Evolutionary conservation across 1,284 basidiomycete genomes (phyloP).

Genomic region (Dichomitus squalens): DNA sequence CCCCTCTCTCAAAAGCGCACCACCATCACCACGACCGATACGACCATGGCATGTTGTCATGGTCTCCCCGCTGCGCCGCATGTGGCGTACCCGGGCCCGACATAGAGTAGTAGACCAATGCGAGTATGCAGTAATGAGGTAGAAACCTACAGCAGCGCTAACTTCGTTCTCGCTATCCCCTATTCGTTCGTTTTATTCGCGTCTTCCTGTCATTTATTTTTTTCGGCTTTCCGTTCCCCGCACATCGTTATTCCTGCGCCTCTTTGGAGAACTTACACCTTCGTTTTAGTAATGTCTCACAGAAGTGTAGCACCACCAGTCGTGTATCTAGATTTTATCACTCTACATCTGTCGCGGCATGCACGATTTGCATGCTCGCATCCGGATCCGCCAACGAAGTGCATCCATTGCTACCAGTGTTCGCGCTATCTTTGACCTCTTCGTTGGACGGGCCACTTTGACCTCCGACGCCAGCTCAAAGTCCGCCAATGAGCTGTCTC

Average conservation of each 20-base stretch:
- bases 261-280: slow-evolving; percentile 5
- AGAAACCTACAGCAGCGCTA: slow-evolving; percentile 9
- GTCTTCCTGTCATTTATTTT: slow-evolving; percentile 7
- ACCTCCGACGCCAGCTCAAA: too few relatives aligned
- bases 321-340: slow-evolving; percentile 10
- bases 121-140: slow-evolving; percentile 18
- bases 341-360: neutral
- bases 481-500: too few relatives aligned
- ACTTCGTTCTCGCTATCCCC: slow-evolving; percentile 1
- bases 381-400: neutral
- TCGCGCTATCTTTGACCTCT: neutral
- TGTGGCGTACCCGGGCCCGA: slow-evolving; percentile 5
- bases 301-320: slow-evolving; percentile 11
- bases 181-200: slow-evolving; percentile 1
- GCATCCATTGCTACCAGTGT: neutral
- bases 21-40: neutral
- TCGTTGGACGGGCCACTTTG: too few relatives aligned
- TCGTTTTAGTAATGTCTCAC: slow-evolving; percentile 13
- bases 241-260: slow-evolving; percentile 6
- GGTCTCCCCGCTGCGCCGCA: slow-evolving; percentile 1
- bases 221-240: neutral
- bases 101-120: slow-evolving; percentile 18
- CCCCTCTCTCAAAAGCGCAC: too few relatives aligned
- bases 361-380: slow-evolving; percentile 1
- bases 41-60: slow-evolving; percentile 1